Evolutionary conservation across 192 early-diverging fungal species (phyloP), one percentile per base, ranked within the genome.

Genomic region (Linderina pennispora): DNA sequence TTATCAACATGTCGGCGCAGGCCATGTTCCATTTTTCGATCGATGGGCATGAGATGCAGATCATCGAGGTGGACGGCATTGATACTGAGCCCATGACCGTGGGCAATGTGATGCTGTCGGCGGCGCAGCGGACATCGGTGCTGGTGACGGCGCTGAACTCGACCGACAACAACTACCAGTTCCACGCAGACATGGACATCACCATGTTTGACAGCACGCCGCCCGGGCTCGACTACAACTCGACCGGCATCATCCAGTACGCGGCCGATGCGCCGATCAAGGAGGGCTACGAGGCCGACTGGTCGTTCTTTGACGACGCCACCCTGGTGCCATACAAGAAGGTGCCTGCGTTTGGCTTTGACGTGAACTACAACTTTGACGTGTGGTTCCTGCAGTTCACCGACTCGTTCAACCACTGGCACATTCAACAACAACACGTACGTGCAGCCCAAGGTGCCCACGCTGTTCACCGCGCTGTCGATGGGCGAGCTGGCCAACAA

Each of bases 51-150:
- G 55, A 69, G 5, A 74, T 94, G 61, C 63, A 65, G 26, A 75
- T 94, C 15, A 86, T 94, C 49, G 91, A 94, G 61, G 78, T 82
- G 24, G 88, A 91, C 42, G 88, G 88, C 40, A 75, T 80, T 31
- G 74, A 85, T 38, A 78, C 78, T 8, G 63, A 84, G 45, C 76
- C 69, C 16, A 67, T 48, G 18, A 67, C 52, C 8, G 80, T 82
- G 16, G 50, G 71, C 10, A 77, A 71, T 24, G 68, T 89, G 40
- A 49, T 66, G 22, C 40, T 91, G 33, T 75, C 81, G 3, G 78
- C 81, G 31, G 91, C 86, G 0, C 89, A 91, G 59, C 83, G 91
- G 35, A 74, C 79, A 23, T 88, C 89, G 28, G 80, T 94, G 3
- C 77, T 94, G 8, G 81, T 91, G 3, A 85, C 76, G 3, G 86